Evolutionary conservation across 345 rosid species (phyloP), one percentile per base, ranked within the genome.

Genomic region (Acer yangbiense): DNA sequence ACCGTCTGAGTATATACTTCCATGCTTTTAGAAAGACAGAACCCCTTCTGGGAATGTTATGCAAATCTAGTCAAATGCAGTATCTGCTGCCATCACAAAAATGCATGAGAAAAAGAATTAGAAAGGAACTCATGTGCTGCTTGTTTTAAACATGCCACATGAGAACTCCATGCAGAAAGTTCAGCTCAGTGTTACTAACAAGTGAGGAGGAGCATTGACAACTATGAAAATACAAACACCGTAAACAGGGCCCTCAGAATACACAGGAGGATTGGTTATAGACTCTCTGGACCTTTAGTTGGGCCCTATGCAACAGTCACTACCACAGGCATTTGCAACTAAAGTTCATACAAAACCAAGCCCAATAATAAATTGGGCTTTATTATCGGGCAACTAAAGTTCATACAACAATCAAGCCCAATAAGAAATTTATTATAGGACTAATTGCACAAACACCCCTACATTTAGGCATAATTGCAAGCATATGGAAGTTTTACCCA

Each of bases 31-130:
- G 89, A 83, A 96, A 96, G 74, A 96, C 93, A 3, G 94, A 90
- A 71, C 90, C 99, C 9, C 98, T 87, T 94, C 97, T 62, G 97
- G 97, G 67, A 97, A 96, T 71, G 97, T 96, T 68, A 96, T 92
- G 77, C 92, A 80, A 77, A 96, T 96, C 99, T 98, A 94, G 73
- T 96, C 97, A 83, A 94, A 92, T 23, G 74, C 27, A 46, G 74
- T 82, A 80, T 87, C 98, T 90, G 90, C 82, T 39, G 81, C 65
- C 75, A 85, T 52, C 66, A 72, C 3, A 71, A 64, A 23, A 41
- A 18, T 32, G 9, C 48, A 63, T 21, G 35, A 60, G 68, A 29
- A 52, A 39, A 70, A 72, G 32, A 71, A 74, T 23, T 60, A 27
- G 64, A 46, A 7, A 77, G 4, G 58, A 32, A 67, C 50, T 7